Evolutionary conservation across 345 rosid genomes (phyloP).

Genomic region (Cardamine chenopodiifolia): DNA sequence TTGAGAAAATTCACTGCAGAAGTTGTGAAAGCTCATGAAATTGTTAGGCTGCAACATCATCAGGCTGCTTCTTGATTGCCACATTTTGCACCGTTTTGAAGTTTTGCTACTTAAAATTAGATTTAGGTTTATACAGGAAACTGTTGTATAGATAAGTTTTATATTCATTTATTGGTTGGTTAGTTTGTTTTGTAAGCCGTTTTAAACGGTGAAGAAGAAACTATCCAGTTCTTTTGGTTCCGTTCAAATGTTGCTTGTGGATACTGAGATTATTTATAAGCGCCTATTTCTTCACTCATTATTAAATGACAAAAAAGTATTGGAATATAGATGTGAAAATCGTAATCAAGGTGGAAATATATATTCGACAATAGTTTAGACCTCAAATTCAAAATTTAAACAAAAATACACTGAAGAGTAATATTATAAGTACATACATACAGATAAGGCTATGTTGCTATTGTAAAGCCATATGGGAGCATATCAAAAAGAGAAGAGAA

Average conservation of each 20-base stretch:
- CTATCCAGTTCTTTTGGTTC: not conserved
- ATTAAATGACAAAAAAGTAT: no score
- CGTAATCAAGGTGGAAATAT: no score
- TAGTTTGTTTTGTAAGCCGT: conserved; percentile 3
- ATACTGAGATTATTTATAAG: not conserved
- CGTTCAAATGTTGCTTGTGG: not conserved
- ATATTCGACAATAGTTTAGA: no score
- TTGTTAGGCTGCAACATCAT: conserved; percentile 59
- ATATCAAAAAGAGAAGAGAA: not conserved
- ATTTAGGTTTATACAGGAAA: not conserved
- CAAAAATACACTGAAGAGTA: not conserved
- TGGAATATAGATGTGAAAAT: not conserved
- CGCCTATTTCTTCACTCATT: not conserved
- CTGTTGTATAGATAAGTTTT: conserved; percentile 1
- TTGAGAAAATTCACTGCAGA: conserved; percentile 71
- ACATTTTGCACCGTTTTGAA: conserved; percentile 23
- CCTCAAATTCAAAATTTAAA: no score
- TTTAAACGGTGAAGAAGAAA: conserved; percentile 1
- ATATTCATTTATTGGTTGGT: conserved; percentile 30
- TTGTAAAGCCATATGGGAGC: conserved; percentile 13
- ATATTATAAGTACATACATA: not conserved
- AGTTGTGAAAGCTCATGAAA: conserved; percentile 70
- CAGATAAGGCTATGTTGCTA: not conserved
- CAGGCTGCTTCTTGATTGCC: conserved; percentile 27
- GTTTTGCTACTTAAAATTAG: conserved; percentile 27